Base-by-base conservation (phyloP, 805 yeast species). In the Wickerhamomyces rabaulensis region DNA sequence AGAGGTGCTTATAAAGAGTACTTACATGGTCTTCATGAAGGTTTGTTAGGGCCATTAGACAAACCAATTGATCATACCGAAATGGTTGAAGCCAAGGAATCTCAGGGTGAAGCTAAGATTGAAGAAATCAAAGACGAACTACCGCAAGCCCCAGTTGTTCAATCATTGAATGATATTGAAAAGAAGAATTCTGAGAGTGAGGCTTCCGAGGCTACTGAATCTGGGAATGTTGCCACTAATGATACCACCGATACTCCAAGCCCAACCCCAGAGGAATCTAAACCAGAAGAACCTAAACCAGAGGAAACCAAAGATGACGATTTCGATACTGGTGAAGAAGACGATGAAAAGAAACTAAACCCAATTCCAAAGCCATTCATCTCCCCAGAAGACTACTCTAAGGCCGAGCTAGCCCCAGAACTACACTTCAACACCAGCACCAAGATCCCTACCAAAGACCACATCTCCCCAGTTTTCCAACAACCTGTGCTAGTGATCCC, bases 1-100 rank as follows among this genome's bases (percentile, higher is more conserved):
- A 76, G 99, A 63, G 99, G 99, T 47, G 92, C 97, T 0, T 94
- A 79, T 64, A 92, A 92, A 64, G 99, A 94, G 71, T 94, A 89
- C 62, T 63, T 94, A 44, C 75, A 77, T 39, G 99, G 99, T 9
- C 63, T 94, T 10, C 97, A 94, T 56, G 99, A 94, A 69, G 99
- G 99, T 6, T 74, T 94, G 61, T 66, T 94, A 40, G 99, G 99
- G 0, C 98, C 98, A 2, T 69, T 92, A 48, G 89, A 78, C 15
- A 65, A 70, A 46, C 80, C 84, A 33, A 2, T 57, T n/a, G 58
- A 52, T 13, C 47, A 52, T 43, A 42, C 41, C n/a, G 60, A 57
- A 15, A 21, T 50, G 23, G 56, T 48, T 12, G 45, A 41, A 10
- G 42, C 39, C 13, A 38, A 41, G 36, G 38, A 46, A 33, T 17